A percentile compares a stretch with the other conserved stretches of the same genome.
These are phyloP conservation scores for Aspergillus ellipticus DNA, from an alignment of 495 filamentous ascomycete genomes.

Conservation along the genomic window DNA sequence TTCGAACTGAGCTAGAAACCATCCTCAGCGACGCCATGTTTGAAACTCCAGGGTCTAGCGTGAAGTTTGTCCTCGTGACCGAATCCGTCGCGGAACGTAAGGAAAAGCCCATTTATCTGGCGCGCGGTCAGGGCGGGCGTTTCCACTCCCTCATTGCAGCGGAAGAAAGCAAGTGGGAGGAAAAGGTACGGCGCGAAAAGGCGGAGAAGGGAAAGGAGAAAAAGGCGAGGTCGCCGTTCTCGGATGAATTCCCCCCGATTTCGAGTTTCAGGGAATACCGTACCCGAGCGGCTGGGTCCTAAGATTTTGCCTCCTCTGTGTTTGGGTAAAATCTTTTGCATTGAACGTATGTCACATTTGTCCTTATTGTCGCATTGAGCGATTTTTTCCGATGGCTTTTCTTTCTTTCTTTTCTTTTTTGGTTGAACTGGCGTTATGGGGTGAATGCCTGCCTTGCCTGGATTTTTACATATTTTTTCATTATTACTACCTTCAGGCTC, in stretches of 20 bases:
- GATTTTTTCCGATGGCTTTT: not conserved
- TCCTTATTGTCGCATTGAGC: not conserved
- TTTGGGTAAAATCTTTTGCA: not conserved
- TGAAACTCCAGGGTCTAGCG: conserved; percentile 70
- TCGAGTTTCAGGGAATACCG: conserved; percentile 57
- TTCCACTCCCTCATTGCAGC: conserved; percentile 56
- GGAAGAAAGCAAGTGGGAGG: conserved; percentile 65
- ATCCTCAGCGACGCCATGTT: conserved; percentile 88
- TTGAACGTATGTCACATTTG: not conserved
- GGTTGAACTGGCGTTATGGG: not conserved
- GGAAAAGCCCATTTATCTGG: conserved; percentile 58
- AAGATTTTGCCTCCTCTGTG: not conserved
- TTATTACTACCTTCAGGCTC: not conserved
- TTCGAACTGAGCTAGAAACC: conserved; percentile 86
- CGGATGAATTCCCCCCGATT: conserved; percentile 22
- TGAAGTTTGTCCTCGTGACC: conserved; percentile 73
- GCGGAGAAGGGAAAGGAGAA: conserved; percentile 29
- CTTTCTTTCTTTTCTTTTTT: not conserved
- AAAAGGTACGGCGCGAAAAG: conserved; percentile 30
- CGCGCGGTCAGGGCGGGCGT: conserved; percentile 54
- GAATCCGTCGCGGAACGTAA: conserved; percentile 64
- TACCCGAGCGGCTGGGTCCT: conserved; percentile 29
- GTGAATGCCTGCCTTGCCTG: not conserved
- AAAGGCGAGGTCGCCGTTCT: conserved; percentile 20
- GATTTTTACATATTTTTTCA: not conserved